Evolutionary conservation across 768 basidiomycete species (phyloP).

Genomic region (Boletus bicolor): DNA sequence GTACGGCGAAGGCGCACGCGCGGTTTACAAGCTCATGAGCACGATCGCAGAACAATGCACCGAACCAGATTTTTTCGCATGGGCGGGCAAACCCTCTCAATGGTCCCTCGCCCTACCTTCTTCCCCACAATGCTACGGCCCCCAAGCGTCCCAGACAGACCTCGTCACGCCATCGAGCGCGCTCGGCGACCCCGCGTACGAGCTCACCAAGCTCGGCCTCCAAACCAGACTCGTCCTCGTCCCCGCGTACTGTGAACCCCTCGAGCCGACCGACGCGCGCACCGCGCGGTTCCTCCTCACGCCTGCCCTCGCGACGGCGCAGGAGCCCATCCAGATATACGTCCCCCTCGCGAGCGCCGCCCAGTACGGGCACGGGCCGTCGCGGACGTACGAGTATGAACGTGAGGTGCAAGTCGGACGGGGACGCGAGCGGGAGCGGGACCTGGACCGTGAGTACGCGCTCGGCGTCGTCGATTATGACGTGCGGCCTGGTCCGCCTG

Average conservation of each 20-base stretch:
- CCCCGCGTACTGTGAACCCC: conserved; percentile 20
- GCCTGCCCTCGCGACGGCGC: conserved; percentile 11
- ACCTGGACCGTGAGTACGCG: conserved; percentile 15
- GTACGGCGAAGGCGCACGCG: conserved; percentile 23
- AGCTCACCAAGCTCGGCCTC: conserved; percentile 24
- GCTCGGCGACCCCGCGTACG: conserved; percentile 22
- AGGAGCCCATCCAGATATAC: conserved; percentile 22
- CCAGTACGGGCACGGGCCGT: not conserved
- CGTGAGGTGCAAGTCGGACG: not conserved
- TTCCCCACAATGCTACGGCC: conserved; percentile 19
- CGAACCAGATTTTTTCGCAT: conserved; percentile 23
- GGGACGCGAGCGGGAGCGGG: conserved; percentile 4
- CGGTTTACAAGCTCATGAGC: conserved; percentile 21
- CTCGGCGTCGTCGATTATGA: conserved; percentile 27
- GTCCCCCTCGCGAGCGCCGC: conserved; percentile 1
- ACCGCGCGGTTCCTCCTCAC: conserved; percentile 19
- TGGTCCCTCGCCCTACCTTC: conserved; percentile 26
- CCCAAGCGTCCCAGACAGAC: conserved; percentile 11
- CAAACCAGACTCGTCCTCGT: conserved; percentile 17
- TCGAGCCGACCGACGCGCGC: conserved; percentile 15
- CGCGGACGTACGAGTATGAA: conserved; percentile 9
- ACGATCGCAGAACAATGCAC: conserved; percentile 17
- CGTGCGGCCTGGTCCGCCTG: conserved; percentile 17
- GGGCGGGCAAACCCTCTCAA: conserved; percentile 21
- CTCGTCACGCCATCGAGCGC: conserved; percentile 3